Evolutionary conservation across 129 eudicot species (phyloP).

Genomic region (Gnaphalium uliginosum): DNA sequence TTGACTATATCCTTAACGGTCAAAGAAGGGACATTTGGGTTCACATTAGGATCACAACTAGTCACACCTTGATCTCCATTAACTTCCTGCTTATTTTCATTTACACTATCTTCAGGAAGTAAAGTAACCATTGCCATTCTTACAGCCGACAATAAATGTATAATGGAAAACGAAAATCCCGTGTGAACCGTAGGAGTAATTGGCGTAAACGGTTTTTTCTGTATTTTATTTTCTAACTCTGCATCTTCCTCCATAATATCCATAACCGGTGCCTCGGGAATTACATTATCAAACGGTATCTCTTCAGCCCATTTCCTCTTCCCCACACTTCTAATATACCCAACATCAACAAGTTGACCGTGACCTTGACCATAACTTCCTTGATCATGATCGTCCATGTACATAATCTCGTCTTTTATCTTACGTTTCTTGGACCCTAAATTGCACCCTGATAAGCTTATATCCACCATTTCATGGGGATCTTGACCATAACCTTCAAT

Average conservation of each 20-base stretch:
- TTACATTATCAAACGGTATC: constrained; percentile 39
- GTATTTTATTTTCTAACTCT: constrained; percentile 57
- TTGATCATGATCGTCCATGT: constrained; percentile 45
- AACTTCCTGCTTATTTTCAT: constrained; percentile 39
- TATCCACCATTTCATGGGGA: constrained; percentile 46
- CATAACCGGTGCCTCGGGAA: constrained; percentile 36
- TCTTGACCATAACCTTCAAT: constrained; percentile 41
- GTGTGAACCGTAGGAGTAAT: constrained; percentile 86
- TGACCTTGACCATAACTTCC: constrained; percentile 46
- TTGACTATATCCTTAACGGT: constrained; percentile 74
- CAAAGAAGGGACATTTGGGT: constrained; percentile 58
- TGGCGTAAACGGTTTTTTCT: constrained; percentile 62
- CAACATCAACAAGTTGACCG: constrained; percentile 42
- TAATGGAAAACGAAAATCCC: constrained; percentile 84
- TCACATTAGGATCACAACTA: constrained; percentile 29
- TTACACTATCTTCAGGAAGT: constrained; percentile 64
- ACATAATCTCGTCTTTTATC: constrained; percentile 44
- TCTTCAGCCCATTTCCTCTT: constrained; percentile 51
- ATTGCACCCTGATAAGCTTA: constrained; percentile 52
- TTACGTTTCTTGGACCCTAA: constrained; percentile 59
- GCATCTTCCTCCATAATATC: constrained; percentile 50
- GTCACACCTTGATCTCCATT: constrained; percentile 32
- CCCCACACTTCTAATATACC: constrained; percentile 41
- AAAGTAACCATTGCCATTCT: constrained; percentile 80
- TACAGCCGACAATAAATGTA: constrained; percentile 91